Evolutionary conservation across 1,139 yeast genomes (phyloP).

Genomic region (Geotrichum citri-aurantii): DNA sequence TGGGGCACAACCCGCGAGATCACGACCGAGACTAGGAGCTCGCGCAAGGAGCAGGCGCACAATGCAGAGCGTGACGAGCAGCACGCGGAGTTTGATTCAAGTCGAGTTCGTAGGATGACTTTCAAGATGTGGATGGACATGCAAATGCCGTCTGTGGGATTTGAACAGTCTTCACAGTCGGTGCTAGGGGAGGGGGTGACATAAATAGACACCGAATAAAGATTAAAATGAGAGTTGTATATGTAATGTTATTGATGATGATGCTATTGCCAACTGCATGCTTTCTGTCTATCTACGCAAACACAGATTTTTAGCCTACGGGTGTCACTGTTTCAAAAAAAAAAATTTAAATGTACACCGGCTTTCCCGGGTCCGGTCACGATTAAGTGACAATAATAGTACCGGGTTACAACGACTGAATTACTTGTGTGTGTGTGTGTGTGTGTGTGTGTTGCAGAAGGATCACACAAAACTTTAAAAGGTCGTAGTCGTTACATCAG

Average conservation of each 20-base stretch:
- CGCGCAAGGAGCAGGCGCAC: not conserved
- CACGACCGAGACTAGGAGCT: not conserved
- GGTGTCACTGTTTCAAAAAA: no score
- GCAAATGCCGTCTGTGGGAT: not conserved
- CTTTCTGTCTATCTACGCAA: not conserved
- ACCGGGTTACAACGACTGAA: no score
- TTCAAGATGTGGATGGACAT: slow-evolving; percentile 14
- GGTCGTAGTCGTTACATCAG: not conserved
- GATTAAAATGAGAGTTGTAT: not conserved
- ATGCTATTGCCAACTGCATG: not conserved
- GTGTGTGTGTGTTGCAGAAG: no score
- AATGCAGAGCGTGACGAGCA: not conserved
- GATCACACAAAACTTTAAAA: no score
- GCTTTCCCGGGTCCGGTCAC: no score
- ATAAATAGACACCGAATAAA: no score
- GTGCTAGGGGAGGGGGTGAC: not conserved
- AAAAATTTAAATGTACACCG: no score
- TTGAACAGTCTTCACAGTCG: not conserved
- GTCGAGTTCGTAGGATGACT: slow-evolving; percentile 9
- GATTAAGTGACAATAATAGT: no score
- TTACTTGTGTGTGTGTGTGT: no score
- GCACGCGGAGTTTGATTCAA: slow-evolving; percentile 6
- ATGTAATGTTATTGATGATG: not conserved
- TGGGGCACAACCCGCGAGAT: slow-evolving; percentile 92
- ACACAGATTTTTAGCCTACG: not conserved